Conservation (phyloP, 2,329 filamentous ascomycete species). For the Trichothecium roseum region DNA sequence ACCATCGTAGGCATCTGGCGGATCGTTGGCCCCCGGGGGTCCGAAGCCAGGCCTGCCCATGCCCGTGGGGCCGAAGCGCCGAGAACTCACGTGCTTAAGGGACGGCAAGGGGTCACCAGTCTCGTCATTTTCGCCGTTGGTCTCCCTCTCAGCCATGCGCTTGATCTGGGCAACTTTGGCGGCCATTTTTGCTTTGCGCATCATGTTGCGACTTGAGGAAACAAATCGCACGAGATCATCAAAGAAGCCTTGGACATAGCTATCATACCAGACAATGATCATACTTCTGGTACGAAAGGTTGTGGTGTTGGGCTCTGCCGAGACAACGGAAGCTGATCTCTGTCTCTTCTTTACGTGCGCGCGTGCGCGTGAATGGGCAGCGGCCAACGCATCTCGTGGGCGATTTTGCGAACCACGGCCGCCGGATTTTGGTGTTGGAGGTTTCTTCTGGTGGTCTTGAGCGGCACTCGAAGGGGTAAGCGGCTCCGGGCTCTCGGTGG, state of each 20-base stretch:
- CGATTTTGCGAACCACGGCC: conserved; percentile 24
- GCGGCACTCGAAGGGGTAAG: conserved; percentile 2
- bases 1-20: conserved; percentile 52
- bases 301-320: conserved; percentile 23
- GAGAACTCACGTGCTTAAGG: conserved; percentile 26
- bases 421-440: conserved; percentile 16
- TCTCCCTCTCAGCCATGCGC: conserved; percentile 44
- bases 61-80: conserved; percentile 16
- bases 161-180: conserved; percentile 60
- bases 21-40: conserved; percentile 14
- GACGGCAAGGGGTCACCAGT: conserved; percentile 24
- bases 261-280: conserved; percentile 89
- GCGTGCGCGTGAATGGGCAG: conserved; percentile 34
- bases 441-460: conserved; percentile 10
- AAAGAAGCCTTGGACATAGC: conserved; percentile 72
- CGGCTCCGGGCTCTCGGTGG: conserved; percentile 3
- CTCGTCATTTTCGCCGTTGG: conserved; percentile 24
- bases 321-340: conserved; percentile 41
- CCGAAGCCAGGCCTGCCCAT: conserved; percentile 12
- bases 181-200: conserved; percentile 82
- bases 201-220: conserved; percentile 67
- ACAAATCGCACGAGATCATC: conserved; percentile 76
- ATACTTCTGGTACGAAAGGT: conserved; percentile 62
- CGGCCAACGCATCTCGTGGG: conserved; percentile 32
- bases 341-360: conserved; percentile 38